Evolutionary conservation across 73 alveolate genomes (phyloP).

Genomic region (Effrenium voratum): DNA sequence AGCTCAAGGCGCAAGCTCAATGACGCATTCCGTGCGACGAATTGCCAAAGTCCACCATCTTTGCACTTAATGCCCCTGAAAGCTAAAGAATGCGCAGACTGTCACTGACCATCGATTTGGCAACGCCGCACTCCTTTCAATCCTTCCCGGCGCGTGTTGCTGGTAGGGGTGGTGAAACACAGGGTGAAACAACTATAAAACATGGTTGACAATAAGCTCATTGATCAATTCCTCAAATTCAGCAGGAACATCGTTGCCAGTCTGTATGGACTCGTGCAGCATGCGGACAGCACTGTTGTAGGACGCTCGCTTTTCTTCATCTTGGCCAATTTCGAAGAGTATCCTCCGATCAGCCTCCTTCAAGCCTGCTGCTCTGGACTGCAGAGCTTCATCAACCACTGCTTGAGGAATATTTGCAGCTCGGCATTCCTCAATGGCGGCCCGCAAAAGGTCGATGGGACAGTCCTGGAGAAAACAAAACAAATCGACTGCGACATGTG

Average conservation of each 20-base stretch:
- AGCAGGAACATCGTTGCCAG: conserved; percentile 60
- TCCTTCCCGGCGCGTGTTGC: too few relatives aligned
- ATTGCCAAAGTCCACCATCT: too few relatives aligned
- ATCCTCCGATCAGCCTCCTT: conserved; percentile 40
- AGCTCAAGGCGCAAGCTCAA: too few relatives aligned
- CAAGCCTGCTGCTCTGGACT: conserved; percentile 23
- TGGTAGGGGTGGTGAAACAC: too few relatives aligned
- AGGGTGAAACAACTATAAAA: too few relatives aligned
- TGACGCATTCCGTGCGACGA: too few relatives aligned
- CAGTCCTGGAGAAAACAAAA: conserved; percentile 11
- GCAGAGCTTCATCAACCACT: conserved; percentile 44
- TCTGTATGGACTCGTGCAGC: conserved; percentile 65
- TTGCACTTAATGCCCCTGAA: too few relatives aligned
- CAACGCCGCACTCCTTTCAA: too few relatives aligned
- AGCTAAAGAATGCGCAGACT: too few relatives aligned
- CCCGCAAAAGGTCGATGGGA: conserved; percentile 72
- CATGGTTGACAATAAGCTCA: conserved; percentile 68
- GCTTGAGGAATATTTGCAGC: conserved; percentile 36
- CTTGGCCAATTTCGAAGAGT: conserved; percentile 58
- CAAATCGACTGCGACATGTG: background rate
- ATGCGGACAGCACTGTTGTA: conserved; percentile 40
- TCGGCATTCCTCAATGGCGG: conserved; percentile 72
- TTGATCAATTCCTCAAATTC: conserved; percentile 81
- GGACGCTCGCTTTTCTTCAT: conserved; percentile 79
- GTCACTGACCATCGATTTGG: too few relatives aligned